Base-by-base conservation (phyloP, 1,284 basidiomycete genomes). In the Cryptococcus sp. region DNA sequence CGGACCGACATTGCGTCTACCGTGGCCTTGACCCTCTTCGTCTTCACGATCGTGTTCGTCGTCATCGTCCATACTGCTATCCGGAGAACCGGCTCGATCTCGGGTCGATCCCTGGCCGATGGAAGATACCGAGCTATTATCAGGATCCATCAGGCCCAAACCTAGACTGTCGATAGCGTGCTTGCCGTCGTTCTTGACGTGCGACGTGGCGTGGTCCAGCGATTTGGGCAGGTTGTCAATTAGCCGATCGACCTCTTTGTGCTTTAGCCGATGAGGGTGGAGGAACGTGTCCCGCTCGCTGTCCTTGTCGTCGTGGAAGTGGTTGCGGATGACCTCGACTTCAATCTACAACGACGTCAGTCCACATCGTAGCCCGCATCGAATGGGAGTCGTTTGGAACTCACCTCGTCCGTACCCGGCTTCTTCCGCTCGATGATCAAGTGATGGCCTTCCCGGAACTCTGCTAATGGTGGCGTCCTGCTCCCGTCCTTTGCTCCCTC, bases 401-500 rank as follows among this genome's bases (percentile, higher is more conserved):
- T 50, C 60, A 88, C 88, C 80, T 89, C 88, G 54, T 85, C 84
- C 7, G 85, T 85, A n/a, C 83, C 82, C 0, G 82, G 82, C 2
- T 65, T 65, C 25, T 81, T 80, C 47, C 83, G 80, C 76, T 91
- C 89, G 57, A 89, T 81, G 42, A 93, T 76, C 41, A 82, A 80
- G 70, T 89, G 83, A 40, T 81, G 77, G 3, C 89, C 90, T 72
- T 91, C 88, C 65, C 81, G 80, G 84, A 87, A 91, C 68, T 88
- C 85, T 27, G 80, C 74, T 6, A 78, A 19, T 1, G 73, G 68
- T 0, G 75, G 75, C 1, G 75, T 74, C 31, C 31, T 35, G 8
- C 31, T 35, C 31, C 31, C 31, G 13, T 35, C 31, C 31, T 35
- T 35, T 35, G 4, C 8, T 10, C 31, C 31, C 62, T 60, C 50